phyloP scores from a whole-genome alignment of 495 filamentous ascomycete genomes.

The Penicillium dipodomyicola region DNA sequence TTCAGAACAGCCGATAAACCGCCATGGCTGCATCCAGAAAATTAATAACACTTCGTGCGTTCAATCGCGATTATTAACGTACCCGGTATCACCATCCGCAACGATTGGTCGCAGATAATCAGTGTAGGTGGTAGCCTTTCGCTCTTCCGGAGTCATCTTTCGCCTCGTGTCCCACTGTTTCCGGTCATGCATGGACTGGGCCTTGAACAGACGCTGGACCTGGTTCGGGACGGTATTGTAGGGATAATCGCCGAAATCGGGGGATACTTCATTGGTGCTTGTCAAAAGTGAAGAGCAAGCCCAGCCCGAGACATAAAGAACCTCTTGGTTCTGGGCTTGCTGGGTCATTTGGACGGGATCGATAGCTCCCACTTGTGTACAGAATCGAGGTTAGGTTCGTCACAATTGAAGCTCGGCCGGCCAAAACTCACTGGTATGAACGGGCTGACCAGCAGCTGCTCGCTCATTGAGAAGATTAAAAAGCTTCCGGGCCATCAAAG shows the following conservation, averaged over 20 bases:
- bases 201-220: slow-evolving; percentile 92
- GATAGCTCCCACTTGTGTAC: slow-evolving; percentile 84
- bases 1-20: slow-evolving; percentile 91
- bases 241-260: slow-evolving; percentile 97
- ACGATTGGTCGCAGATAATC: slow-evolving; percentile 94
- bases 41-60: slow-evolving; percentile 3
- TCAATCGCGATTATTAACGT: slow-evolving; percentile 16
- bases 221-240: slow-evolving; percentile 99
- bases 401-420: neutral
- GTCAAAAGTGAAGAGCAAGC: slow-evolving; percentile 92
- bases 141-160: slow-evolving; percentile 68
- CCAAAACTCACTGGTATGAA: slow-evolving; percentile 73
- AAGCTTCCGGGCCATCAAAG: slow-evolving; percentile 88
- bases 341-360: slow-evolving; percentile 99
- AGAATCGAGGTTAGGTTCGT: slow-evolving; percentile 14
- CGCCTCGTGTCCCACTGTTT: slow-evolving; percentile 87
- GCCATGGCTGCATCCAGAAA: slow-evolving; percentile 53
- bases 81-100: slow-evolving; percentile 96
- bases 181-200: slow-evolving; percentile 92
- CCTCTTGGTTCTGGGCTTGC: slow-evolving; percentile 92
- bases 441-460: slow-evolving; percentile 72
- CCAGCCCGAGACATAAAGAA: slow-evolving; percentile 95
- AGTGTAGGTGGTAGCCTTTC: slow-evolving; percentile 71
- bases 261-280: slow-evolving; percentile 91
- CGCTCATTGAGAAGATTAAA: slow-evolving; percentile 82